Conservation (phyloP, 1,284 basidiomycete species). For the Gomphus bonarii region DNA sequence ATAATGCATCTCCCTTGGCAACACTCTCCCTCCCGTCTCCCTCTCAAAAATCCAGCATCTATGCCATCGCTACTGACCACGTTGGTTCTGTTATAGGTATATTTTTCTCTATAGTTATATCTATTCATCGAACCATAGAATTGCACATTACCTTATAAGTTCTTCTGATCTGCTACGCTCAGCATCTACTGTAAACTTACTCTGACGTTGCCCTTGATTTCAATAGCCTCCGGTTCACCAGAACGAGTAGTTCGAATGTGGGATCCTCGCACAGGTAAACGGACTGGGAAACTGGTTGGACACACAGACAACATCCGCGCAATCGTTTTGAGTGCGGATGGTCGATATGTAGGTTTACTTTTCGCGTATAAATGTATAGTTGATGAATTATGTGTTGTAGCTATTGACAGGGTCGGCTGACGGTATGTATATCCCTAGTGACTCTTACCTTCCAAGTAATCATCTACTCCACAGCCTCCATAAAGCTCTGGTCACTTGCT, state of each 20-base stretch:
- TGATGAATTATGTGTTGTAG: conserved; percentile 26
- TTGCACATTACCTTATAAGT: background rate
- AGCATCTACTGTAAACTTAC: background rate
- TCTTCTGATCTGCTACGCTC: background rate
- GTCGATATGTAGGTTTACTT: conserved; percentile 61
- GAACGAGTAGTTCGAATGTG: conserved; percentile 86
- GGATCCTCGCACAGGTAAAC: conserved; percentile 80
- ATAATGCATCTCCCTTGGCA: conserved; percentile 32
- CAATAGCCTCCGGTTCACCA: conserved; percentile 67
- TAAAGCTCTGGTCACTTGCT: conserved; percentile 87
- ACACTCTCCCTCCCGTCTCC: conserved; percentile 52
- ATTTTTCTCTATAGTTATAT: background rate
- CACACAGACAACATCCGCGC: conserved; percentile 96
- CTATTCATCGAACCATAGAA: background rate
- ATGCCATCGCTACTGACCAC: conserved; percentile 71
- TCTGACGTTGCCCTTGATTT: background rate
- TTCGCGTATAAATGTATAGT: conserved; percentile 1
- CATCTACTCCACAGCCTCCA: conserved; percentile 40
- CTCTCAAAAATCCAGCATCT: conserved; percentile 67
- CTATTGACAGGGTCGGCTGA: conserved; percentile 86
- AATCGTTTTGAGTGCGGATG: conserved; percentile 82
- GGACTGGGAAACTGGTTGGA: conserved; percentile 73
- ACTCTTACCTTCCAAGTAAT: conserved; percentile 5
- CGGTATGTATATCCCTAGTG: conserved; percentile 31
- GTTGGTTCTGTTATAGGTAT: conserved; percentile 64